Evolutionary conservation across 257 asterid genomes (phyloP).

Genomic region (Nicotiana undulata): DNA sequence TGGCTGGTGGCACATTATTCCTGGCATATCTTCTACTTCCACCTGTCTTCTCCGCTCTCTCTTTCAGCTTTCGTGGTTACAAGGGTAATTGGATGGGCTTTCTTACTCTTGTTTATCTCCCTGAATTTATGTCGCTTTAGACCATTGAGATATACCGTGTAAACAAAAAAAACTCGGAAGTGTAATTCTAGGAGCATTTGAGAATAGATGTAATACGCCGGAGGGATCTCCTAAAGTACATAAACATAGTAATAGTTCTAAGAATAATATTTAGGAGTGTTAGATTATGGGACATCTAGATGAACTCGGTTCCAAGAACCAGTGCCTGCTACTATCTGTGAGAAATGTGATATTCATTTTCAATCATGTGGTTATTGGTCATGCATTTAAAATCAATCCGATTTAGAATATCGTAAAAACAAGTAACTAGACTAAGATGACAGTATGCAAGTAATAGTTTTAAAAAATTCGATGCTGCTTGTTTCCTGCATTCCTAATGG

Average conservation of each 20-base stretch:
- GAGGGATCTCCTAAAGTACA: not conserved
- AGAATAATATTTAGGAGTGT: not conserved
- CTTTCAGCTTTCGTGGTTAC: slow-evolving; percentile 74
- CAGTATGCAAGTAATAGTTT: not conserved
- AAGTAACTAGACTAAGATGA: not conserved
- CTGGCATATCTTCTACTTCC: slow-evolving; percentile 73
- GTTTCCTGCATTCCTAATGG: not conserved
- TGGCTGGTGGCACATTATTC: slow-evolving; percentile 66
- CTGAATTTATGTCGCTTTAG: not conserved
- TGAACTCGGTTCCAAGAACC: not conserved
- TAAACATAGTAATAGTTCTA: not conserved
- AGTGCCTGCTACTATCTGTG: not conserved
- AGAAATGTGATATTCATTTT: not conserved
- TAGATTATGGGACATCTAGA: not conserved
- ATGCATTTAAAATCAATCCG: not conserved
- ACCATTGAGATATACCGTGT: not conserved
- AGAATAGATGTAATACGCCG: not conserved
- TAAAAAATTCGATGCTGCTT: not conserved
- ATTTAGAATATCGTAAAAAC: not conserved
- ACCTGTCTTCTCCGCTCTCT: slow-evolving; percentile 64
- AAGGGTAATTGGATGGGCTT: slow-evolving; percentile 40
- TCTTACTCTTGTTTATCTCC: not conserved
- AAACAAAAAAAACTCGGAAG: not conserved
- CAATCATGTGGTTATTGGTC: not conserved
- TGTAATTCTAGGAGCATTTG: not conserved